phyloP scores from a whole-genome alignment of 768 basidiomycete genomes.

The Cantharellus cinnabarinus region DNA sequence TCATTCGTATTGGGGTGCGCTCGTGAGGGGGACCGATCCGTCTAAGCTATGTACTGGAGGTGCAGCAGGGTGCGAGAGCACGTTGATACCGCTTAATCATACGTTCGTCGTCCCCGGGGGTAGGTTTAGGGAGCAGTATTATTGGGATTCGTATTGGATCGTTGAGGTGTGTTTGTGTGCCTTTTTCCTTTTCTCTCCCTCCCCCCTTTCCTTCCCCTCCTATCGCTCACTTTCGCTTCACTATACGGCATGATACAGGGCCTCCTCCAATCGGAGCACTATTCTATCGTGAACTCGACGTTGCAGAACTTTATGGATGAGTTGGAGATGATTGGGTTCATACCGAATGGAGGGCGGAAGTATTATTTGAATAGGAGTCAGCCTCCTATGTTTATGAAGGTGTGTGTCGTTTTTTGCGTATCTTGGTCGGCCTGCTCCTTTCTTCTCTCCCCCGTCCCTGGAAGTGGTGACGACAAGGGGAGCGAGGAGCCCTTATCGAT shows the following conservation, averaged over 20 bases:
- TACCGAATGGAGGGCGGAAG: slow-evolving; percentile 84
- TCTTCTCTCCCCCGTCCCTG: background rate
- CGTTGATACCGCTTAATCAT: slow-evolving; percentile 76
- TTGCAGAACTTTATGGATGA: slow-evolving; percentile 94
- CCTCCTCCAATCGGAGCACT: slow-evolving; percentile 60
- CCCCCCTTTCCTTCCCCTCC: slow-evolving; percentile 11
- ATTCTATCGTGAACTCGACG: slow-evolving; percentile 49
- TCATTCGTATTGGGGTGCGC: slow-evolving; percentile 64
- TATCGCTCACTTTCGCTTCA: background rate
- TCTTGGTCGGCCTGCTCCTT: background rate
- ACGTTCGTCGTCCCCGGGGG: slow-evolving; percentile 80
- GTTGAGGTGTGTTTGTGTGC: slow-evolving; percentile 6
- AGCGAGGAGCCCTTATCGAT: background rate
- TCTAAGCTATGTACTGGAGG: slow-evolving; percentile 36
- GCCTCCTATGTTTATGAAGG: slow-evolving; percentile 73
- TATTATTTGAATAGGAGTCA: slow-evolving; percentile 90
- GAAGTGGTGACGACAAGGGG: background rate
- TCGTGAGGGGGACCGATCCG: slow-evolving; percentile 56
- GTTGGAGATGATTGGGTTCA: slow-evolving; percentile 63
- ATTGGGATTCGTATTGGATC: slow-evolving; percentile 70
- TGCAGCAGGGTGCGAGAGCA: slow-evolving; percentile 45
- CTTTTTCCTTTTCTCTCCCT: background rate
- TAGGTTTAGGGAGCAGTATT: slow-evolving; percentile 39
- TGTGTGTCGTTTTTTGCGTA: slow-evolving; percentile 14
- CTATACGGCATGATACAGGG: slow-evolving; percentile 27